phyloP scores from a whole-genome alignment of 768 basidiomycete species.

The Tylopilus subfusipes region DNA sequence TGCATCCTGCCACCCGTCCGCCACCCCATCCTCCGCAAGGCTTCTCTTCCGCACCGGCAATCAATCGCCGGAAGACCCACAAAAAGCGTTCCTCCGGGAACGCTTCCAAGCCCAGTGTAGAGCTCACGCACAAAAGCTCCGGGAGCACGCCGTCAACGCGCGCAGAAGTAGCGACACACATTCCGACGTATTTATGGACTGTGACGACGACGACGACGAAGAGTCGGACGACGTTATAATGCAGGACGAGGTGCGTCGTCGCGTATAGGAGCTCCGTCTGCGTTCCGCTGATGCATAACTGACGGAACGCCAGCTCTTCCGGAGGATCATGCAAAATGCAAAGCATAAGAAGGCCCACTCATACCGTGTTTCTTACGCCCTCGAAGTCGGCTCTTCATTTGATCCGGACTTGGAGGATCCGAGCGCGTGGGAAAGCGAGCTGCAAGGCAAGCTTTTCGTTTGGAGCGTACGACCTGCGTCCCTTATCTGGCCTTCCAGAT shows the following conservation, averaged over 20 bases:
- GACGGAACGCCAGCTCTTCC: conserved; percentile 51
- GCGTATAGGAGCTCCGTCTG: neutral
- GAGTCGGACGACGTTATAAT: conserved; percentile 58
- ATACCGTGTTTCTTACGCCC: conserved; percentile 60
- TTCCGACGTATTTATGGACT: conserved; percentile 46
- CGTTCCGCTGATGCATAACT: conserved; percentile 4
- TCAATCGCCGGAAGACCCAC: conserved; percentile 40
- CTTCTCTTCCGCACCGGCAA: conserved; percentile 13
- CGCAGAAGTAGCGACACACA: conserved; percentile 46
- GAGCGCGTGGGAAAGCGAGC: conserved; percentile 55
- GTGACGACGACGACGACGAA: conserved; percentile 49
- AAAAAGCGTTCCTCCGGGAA: conserved; percentile 54
- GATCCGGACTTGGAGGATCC: conserved; percentile 71
- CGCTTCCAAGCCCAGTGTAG: conserved; percentile 60
- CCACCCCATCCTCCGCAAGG: conserved; percentile 5
- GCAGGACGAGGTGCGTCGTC: conserved; percentile 52
- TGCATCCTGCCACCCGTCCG: conserved; percentile 20
- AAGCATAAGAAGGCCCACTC: conserved; percentile 47
- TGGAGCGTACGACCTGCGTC: neutral
- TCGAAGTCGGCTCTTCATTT: conserved; percentile 72
- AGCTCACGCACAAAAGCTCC: conserved; percentile 55
- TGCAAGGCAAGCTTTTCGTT: conserved; percentile 41
- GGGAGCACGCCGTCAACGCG: conserved; percentile 43
- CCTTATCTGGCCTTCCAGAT: conserved; percentile 7
- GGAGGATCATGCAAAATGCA: conserved; percentile 57